Percentiles rank a stretch among this genome's conserved stretches.
Conservation (phyloP, 2,329 filamentous ascomycete genomes). For the Mollisiaceae sp. region DNA sequence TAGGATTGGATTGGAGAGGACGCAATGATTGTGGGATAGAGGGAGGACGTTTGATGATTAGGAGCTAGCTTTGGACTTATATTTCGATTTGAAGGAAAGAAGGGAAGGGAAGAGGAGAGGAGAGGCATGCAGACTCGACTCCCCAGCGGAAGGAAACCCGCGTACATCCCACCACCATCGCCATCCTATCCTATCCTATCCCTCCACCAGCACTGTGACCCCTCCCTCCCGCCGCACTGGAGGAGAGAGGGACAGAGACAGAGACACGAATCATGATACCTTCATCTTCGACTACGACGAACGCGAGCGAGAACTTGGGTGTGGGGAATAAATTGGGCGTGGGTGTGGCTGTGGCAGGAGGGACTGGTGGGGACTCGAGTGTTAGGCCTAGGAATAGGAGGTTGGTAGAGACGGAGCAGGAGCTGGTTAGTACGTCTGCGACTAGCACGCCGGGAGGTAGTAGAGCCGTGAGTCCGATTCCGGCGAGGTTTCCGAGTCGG, state of each 20-base stretch:
- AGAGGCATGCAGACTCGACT: background rate
- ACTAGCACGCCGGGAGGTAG: slow-evolving; percentile 47
- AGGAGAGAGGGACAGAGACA: background rate
- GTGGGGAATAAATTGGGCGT: background rate
- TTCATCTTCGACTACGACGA: slow-evolving; percentile 16
- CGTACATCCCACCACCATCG: background rate
- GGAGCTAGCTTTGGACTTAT: background rate
- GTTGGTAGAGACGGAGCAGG: slow-evolving; percentile 39
- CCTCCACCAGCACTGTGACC: background rate
- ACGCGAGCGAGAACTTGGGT: background rate
- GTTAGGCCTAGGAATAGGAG: slow-evolving; percentile 27
- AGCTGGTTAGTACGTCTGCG: slow-evolving; percentile 38
- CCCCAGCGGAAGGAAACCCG: background rate
- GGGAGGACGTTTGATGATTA: background rate
- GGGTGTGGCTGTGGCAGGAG: background rate
- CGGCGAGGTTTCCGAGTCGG: slow-evolving; percentile 47
- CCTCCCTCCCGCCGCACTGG: background rate
- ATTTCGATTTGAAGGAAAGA: background rate
- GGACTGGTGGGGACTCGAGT: background rate
- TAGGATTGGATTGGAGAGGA: too few species aligned
- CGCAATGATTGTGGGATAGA: slow-evolving; percentile 1
- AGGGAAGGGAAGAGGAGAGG: background rate
- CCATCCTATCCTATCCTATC: background rate
- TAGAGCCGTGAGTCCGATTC: slow-evolving; percentile 56
- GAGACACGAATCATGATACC: slow-evolving; percentile 25